A percentile compares a stretch with the other conserved stretches of the same genome.
phyloP scores from a whole-genome alignment of 768 basidiomycete genomes.

The Russula olivacea region DNA sequence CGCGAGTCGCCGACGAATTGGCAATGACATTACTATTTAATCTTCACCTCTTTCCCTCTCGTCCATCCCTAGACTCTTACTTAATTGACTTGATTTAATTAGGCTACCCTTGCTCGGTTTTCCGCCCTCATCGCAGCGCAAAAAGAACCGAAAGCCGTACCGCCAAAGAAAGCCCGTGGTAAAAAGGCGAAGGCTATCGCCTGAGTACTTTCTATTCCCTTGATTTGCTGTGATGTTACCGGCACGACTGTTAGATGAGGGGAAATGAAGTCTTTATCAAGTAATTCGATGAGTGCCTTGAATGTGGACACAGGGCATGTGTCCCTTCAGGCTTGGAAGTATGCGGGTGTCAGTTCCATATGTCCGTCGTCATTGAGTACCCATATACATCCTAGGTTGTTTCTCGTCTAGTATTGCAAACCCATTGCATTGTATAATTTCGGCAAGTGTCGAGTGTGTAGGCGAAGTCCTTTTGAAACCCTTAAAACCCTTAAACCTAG shows the following conservation, averaged over 20 bases:
- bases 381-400: background rate
- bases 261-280: too few relatives aligned
- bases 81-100: conserved; percentile 13
- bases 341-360: background rate
- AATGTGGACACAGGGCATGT: background rate
- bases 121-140: conserved; percentile 66
- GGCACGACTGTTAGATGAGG: background rate
- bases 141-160: conserved; percentile 61
- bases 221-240: background rate
- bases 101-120: conserved; percentile 74
- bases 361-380: background rate
- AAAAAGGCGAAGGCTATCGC: conserved; percentile 44
- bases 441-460: background rate
- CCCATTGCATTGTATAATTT: background rate
- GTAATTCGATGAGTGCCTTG: background rate
- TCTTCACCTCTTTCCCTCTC: conserved; percentile 22
- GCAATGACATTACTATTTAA: conserved; percentile 46
- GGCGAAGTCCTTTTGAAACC: too few relatives aligned
- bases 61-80: background rate
- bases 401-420: background rate
- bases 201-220: background rate
- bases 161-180: conserved; percentile 66
- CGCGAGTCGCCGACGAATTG: conserved; percentile 70
- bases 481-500: too few relatives aligned
- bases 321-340: background rate